Conservation (phyloP, 768 basidiomycete species). For the Leccinum obscurum region DNA sequence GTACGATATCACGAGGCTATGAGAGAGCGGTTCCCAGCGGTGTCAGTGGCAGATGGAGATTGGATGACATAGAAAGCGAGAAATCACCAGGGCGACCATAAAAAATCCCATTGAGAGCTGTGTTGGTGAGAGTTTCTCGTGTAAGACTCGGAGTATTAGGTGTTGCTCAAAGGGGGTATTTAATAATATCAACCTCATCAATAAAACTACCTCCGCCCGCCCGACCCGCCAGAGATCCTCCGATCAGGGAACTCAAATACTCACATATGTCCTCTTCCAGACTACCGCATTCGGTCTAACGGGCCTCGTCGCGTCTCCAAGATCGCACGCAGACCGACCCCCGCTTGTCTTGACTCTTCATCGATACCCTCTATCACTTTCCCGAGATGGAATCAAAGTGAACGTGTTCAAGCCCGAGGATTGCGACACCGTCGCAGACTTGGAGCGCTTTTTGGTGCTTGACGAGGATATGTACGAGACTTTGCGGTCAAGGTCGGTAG, state of each 20-base stretch:
- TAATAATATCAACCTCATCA: too few relatives aligned
- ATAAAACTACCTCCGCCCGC: too few relatives aligned
- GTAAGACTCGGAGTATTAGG: too few relatives aligned
- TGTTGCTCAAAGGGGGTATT: too few relatives aligned
- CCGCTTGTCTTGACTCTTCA: slow-evolving; percentile 78
- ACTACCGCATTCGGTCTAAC: slow-evolving; percentile 98
- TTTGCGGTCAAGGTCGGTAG: slow-evolving; percentile 81
- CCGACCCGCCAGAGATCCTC: too few relatives aligned
- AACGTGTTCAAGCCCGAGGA: slow-evolving; percentile 78
- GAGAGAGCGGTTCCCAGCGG: slow-evolving; percentile 20
- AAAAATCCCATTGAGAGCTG: too few relatives aligned
- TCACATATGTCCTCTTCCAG: slow-evolving; percentile 71
- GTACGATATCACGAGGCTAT: slow-evolving; percentile 17
- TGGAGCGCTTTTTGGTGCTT: slow-evolving; percentile 81
- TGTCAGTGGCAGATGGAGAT: slow-evolving; percentile 7
- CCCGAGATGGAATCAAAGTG: slow-evolving; percentile 76
- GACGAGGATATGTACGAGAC: slow-evolving; percentile 86
- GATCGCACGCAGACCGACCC: slow-evolving; percentile 56
- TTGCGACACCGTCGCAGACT: slow-evolving; percentile 66
- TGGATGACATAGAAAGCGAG: slow-evolving; percentile 5
- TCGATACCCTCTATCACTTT: slow-evolving; percentile 91
- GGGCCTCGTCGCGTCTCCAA: slow-evolving; percentile 83
- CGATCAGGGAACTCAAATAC: slow-evolving; percentile 62
- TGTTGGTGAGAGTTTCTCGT: too few relatives aligned
- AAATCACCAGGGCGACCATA: slow-evolving; percentile 31